Evolutionary conservation across 208 protist genomes (phyloP), one percentile per base, ranked within the genome.

Genomic region (Wallacemonas rigidus): DNA sequence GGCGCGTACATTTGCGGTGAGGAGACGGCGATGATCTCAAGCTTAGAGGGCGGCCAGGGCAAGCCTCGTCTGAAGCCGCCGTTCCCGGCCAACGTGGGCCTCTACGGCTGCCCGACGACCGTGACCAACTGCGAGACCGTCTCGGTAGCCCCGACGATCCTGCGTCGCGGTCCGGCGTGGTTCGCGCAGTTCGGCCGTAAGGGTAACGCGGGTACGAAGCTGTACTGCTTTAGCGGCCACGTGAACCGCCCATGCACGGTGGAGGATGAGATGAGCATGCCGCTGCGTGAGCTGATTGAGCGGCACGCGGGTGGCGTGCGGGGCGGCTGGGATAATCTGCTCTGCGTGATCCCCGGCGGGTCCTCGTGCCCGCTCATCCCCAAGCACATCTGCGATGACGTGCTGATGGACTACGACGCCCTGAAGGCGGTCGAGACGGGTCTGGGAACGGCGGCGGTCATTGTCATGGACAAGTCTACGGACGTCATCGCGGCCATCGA

Each of bases 1-100:
- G 99, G 99, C 14, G 99, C 99, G 15, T 99, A 99, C 86, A 99
- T 99, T 80, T 99, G 99, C 75, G 99, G 98, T 36, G 99, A 99
- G 81, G 98, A 99, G 80, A 99, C 99, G 47, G 96, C 93, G 7
- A 97, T 99, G 84, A 98, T 99, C 61, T 95, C 98, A 68, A 98
- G 89, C 55, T 69, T 99, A 38, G 98, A 99, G 77, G 98, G 98
- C 43, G 98, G 98, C 47, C 94, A 86, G 56, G 98, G 98, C 53
- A 98, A 99, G 80, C 98, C 98, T 53, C 87, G 98, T 60, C 88
- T 99, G 72, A 99, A 99, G 91, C 99, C 99, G 48, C 99, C 98
- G 12, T 99, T 99, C 86, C 99, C 99, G 3, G 99, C 99, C 11
- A 98, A 98, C 74, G 93, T 99, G 45, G 99, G 99, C 68, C 89